phyloP scores from a whole-genome alignment of 306 rosid species.

The Fragaria ananassa region DNA sequence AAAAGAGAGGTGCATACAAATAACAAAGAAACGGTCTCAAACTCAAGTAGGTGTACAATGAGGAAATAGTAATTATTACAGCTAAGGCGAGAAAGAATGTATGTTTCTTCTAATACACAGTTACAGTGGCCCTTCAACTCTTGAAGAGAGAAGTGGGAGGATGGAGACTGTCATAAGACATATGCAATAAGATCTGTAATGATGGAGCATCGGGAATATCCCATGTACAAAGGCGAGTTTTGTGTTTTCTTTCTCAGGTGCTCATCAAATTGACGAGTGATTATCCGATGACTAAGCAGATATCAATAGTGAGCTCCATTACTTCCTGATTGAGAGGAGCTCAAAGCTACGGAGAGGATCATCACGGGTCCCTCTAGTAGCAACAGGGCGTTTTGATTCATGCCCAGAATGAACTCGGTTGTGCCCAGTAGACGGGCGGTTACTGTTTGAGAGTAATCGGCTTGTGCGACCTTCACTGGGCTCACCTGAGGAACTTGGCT shows the following conservation, averaged over 20 bases:
- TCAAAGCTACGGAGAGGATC: constrained; percentile 90
- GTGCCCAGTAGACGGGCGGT: constrained; percentile 56
- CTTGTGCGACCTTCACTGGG: constrained; percentile 55
- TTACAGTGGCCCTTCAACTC: constrained; percentile 40
- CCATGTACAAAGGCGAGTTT: constrained; percentile 34
- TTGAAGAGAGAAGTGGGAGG: constrained; percentile 16
- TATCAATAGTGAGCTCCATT: constrained; percentile 8
- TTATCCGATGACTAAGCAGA: constrained; percentile 23
- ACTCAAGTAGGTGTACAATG: constrained; percentile 1
- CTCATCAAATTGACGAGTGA: constrained; percentile 28
- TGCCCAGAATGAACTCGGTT: constrained; percentile 47
- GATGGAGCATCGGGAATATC: constrained; percentile 23
- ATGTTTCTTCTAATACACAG: constrained; percentile 29
- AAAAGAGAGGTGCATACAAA: neutral
- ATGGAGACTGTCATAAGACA: constrained; percentile 11
- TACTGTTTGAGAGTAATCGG: constrained; percentile 44
- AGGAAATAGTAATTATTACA: constrained; percentile 34
- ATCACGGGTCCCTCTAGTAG: constrained; percentile 61
- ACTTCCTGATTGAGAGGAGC: constrained; percentile 77
- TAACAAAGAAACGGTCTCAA: constrained; percentile 3
- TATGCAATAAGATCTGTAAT: constrained; percentile 24
- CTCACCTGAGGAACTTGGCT: constrained; percentile 66
- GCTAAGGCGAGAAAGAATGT: constrained; percentile 12
- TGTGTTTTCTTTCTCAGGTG: neutral
- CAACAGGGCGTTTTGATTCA: constrained; percentile 54